A percentile compares a stretch with the other conserved stretches of the same genome.
These are phyloP conservation scores for Citrus maxima DNA, from an alignment of 345 rosid species.

Conservation along the genomic window DNA sequence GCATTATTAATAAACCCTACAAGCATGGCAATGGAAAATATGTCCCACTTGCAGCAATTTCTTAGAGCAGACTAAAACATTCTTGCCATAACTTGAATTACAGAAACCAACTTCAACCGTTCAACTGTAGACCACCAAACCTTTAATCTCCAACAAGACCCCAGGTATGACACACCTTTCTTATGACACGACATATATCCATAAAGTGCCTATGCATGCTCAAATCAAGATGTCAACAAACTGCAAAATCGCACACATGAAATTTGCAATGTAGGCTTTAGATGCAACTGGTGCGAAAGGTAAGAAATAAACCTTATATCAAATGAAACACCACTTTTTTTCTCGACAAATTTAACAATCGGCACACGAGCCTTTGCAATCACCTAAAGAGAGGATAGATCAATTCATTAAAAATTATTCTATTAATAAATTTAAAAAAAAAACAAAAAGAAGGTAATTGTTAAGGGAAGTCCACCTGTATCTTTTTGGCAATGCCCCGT, in stretches of 20 bases:
- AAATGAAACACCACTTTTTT: conserved; percentile 71
- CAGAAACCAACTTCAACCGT: background rate
- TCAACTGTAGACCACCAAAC: background rate
- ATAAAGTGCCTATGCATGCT: background rate
- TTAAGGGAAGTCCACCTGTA: conserved; percentile 45
- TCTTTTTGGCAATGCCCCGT: conserved; percentile 75
- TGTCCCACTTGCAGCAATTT: background rate
- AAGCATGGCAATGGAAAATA: background rate
- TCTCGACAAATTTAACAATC: conserved; percentile 86
- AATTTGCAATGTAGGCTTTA: background rate
- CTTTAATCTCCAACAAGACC: background rate
- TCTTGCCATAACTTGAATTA: background rate
- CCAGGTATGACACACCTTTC: background rate
- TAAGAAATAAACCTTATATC: conserved; percentile 62
- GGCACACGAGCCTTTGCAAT: conserved; percentile 96
- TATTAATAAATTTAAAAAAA: background rate
- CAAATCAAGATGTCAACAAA: background rate
- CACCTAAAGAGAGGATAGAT: conserved; percentile 44
- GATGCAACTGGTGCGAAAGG: conserved; percentile 2
- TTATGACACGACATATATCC: background rate
- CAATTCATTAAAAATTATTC: background rate
- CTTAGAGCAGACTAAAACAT: background rate
- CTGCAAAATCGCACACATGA: background rate
- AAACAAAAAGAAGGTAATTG: background rate
- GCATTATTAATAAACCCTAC: background rate